Percentiles rank a stretch among this genome's conserved stretches.
Evolutionary conservation across 352 stramenopile genomes (phyloP).

Genomic region (Globisporangium orthogonon): DNA sequence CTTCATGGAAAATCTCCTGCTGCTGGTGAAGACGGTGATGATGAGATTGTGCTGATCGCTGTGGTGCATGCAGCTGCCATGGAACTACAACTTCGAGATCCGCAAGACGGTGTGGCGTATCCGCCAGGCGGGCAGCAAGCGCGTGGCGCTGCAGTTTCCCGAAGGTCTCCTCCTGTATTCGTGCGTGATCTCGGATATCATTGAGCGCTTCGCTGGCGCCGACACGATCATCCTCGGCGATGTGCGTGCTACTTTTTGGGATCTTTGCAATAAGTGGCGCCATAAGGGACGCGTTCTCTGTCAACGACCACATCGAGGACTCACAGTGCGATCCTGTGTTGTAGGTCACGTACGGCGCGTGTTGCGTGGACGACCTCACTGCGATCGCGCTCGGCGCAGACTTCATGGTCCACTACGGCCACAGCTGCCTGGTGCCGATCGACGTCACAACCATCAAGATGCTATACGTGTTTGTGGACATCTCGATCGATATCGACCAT

Average conservation of each 20-base stretch:
- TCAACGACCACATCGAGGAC: neutral
- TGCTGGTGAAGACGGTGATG: neutral
- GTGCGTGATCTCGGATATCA: slow-evolving; percentile 97
- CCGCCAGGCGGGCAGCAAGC: slow-evolving; percentile 78
- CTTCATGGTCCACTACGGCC: slow-evolving; percentile 99
- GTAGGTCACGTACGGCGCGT: slow-evolving; percentile 97
- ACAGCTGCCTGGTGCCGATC: slow-evolving; percentile 98
- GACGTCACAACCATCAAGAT: slow-evolving; percentile 94
- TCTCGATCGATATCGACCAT: slow-evolving; percentile 96
- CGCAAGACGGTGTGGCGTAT: slow-evolving; percentile 97
- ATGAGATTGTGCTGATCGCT: neutral
- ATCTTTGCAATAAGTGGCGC: no score
- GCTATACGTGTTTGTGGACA: slow-evolving; percentile 99
- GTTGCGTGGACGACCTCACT: slow-evolving; percentile 98
- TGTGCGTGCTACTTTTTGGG: slow-evolving; percentile 45
- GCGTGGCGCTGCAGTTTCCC: slow-evolving; percentile 97
- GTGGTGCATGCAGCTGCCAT: slow-evolving; percentile 67
- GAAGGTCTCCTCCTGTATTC: slow-evolving; percentile 98
- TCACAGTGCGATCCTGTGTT: neutral
- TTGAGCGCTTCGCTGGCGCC: slow-evolving; percentile 91
- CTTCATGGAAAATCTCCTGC: neutral
- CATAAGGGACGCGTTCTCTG: neutral
- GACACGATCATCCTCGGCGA: slow-evolving; percentile 96
- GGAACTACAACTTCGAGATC: slow-evolving; percentile 99
- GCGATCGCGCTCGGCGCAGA: slow-evolving; percentile 93